Conservation (phyloP, 1,139 yeast species). For the Hyphopichia wangnamkhiaoensis region DNA sequence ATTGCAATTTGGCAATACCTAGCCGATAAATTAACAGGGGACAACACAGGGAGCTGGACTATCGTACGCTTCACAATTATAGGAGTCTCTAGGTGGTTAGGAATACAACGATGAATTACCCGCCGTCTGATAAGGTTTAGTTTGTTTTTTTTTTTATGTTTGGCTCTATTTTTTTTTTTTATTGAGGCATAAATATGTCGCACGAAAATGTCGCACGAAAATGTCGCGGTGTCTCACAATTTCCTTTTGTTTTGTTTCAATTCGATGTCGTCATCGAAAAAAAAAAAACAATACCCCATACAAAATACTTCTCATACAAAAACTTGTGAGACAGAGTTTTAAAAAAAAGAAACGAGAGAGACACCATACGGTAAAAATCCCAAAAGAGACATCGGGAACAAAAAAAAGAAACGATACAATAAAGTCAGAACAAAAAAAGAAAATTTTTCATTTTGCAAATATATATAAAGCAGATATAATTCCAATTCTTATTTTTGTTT, state of each 20-base stretch:
- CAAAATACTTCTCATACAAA: not conserved
- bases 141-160: not conserved
- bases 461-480: too few relatives aligned
- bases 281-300: not conserved
- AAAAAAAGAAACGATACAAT: not conserved
- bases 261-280: not conserved
- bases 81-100: too few relatives aligned
- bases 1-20: too few relatives aligned
- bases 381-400: conserved; percentile 1
- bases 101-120: too few relatives aligned
- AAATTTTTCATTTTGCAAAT: not conserved
- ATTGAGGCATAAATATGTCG: conserved; percentile 1
- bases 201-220: not conserved
- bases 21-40: too few relatives aligned
- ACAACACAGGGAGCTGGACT: too few relatives aligned
- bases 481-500: too few relatives aligned
- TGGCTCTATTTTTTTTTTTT: conserved; percentile 5
- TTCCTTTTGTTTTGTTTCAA: not conserved
- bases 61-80: too few relatives aligned
- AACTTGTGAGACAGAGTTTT: not conserved
- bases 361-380: not conserved
- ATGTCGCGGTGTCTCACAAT: not conserved
- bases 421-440: not conserved
- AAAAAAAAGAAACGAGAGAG: not conserved
- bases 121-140: not conserved